Percentiles rank a stretch among this genome's conserved stretches.
Conservation (phyloP, 371 early-diverging fungal genomes). For the Actinomucor elegans region DNA sequence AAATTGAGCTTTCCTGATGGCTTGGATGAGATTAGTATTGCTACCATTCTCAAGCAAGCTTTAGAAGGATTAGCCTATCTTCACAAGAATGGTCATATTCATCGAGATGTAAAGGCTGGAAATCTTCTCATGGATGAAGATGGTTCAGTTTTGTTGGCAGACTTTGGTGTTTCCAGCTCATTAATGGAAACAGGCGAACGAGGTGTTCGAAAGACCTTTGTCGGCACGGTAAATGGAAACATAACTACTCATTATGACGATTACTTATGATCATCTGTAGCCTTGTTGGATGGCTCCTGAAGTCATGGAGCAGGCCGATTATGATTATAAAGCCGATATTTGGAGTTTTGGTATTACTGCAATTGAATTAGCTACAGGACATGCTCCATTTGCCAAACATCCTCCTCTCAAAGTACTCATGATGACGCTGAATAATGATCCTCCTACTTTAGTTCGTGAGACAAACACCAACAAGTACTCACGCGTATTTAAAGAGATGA, state of each 20-base stretch:
- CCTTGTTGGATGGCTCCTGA: slow-evolving; percentile 90
- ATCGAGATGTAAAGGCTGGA: slow-evolving; percentile 90
- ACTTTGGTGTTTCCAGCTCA: slow-evolving; percentile 87
- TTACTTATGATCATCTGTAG: background rate
- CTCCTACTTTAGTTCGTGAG: slow-evolving; percentile 83
- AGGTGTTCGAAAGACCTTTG: slow-evolving; percentile 77
- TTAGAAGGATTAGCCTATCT: slow-evolving; percentile 85
- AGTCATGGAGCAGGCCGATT: slow-evolving; percentile 68
- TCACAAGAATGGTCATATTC: slow-evolving; percentile 85
- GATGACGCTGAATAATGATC: slow-evolving; percentile 87
- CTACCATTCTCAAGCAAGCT: slow-evolving; percentile 82
- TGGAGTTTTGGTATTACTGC: slow-evolving; percentile 93
- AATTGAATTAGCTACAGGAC: slow-evolving; percentile 83
- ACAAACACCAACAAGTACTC: slow-evolving; percentile 72
- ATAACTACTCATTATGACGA: background rate
- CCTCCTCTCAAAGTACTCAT: slow-evolving; percentile 82
- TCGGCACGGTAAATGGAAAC: slow-evolving; percentile 40
- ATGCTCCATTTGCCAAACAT: slow-evolving; percentile 87
- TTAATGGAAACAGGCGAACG: slow-evolving; percentile 77
- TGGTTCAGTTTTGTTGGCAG: slow-evolving; percentile 82
- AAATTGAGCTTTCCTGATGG: slow-evolving; percentile 79
- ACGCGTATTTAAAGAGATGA: slow-evolving; percentile 82
- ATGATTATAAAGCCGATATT: slow-evolving; percentile 86
- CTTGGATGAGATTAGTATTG: slow-evolving; percentile 78
- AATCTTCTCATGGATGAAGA: slow-evolving; percentile 84